A percentile compares a stretch with the other conserved stretches of the same genome.
Conservation (phyloP, 495 filamentous ascomycete species). For the Hypomontagnella submonticulosa region DNA sequence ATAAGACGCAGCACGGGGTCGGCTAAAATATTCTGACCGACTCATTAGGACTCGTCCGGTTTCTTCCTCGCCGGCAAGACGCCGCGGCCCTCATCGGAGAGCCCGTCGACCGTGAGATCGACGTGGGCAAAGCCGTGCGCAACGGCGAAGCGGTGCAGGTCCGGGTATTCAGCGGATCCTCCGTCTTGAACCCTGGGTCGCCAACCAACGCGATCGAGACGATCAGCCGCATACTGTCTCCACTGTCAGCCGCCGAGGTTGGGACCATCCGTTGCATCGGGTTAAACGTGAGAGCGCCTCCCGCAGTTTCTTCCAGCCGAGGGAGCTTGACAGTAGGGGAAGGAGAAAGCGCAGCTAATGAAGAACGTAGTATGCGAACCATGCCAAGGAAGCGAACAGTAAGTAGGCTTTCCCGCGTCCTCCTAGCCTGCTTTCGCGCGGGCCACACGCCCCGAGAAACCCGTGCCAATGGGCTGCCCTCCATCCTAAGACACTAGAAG, state of each 20-base stretch:
- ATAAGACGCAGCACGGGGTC: neutral
- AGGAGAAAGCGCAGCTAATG: constrained; percentile 10
- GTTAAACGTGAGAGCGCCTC: constrained; percentile 44
- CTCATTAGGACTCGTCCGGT: constrained; percentile 67
- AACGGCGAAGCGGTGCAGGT: constrained; percentile 66
- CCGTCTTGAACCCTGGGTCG: constrained; percentile 63
- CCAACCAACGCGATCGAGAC: constrained; percentile 60
- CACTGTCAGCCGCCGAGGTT: constrained; percentile 60
- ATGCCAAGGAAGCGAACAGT: constrained; percentile 56
- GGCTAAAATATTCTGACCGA: neutral
- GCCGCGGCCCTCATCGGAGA: constrained; percentile 66
- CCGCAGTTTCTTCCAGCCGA: no score
- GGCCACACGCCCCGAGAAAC: neutral
- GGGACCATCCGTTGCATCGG: constrained; percentile 60
- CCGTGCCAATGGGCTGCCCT: neutral
- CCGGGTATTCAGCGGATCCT: constrained; percentile 64
- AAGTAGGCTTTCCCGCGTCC: neutral
- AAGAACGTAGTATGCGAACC: constrained; percentile 56
- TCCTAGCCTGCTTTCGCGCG: neutral
- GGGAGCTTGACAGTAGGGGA: constrained; percentile 45
- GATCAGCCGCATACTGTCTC: constrained; percentile 66
- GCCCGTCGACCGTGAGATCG: constrained; percentile 62
- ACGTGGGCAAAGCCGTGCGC: constrained; percentile 66
- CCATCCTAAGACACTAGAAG: neutral
- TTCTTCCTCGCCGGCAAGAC: constrained; percentile 64